Evolutionary conservation across 2,329 filamentous ascomycete genomes (phyloP), one percentile per base, ranked within the genome.

Genomic region (Apiospora phragmitis): DNA sequence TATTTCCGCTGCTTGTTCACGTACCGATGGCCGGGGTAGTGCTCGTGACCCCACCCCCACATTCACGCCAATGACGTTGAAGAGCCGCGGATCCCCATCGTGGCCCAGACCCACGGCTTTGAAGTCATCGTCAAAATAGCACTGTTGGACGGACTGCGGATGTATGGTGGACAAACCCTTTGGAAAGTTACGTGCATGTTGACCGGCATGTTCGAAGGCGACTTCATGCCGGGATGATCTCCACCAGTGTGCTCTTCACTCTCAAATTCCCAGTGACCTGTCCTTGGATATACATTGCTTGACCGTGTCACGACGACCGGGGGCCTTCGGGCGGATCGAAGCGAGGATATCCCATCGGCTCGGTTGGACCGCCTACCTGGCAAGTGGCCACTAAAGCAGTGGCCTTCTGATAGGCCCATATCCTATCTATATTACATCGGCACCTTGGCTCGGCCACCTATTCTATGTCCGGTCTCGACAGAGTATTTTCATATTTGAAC

Each of bases 361-460:
- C 55, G 29, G 32, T 24, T 62, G 55, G 55, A 38, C 55, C 32
- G 32, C 55, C 38, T 35, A n/a, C 1, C 32, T 62, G 32, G 32
- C 21, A 38, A 38, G 55, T 18, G 51, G 51, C 51, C 51, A 55
- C 26, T 32, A 8, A 8, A 32, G 29, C 32, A 55, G 51, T 26
- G 32, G 32, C 32, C 32, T 62, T 62, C 55, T 32, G 55, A 62
- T 38, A 35, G 38, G 32, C 55, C 29, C 55, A 6, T 3, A 38
- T 38, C n/a, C 55, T 62, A 62, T n/a, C 32, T 38, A 38, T 38
- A 62, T 38, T 38, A 62, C 29, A 62, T 29, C 55, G 32, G 55
- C 55, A n/a, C 29, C 55, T 62, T 62, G 55, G 32, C 55, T 12
- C 55, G 55, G 55, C 55, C 55, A 62, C 55, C 18, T 62, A 62